phyloP scores from a whole-genome alignment of 129 eudicot genomes.

The Deinandra increscens region DNA sequence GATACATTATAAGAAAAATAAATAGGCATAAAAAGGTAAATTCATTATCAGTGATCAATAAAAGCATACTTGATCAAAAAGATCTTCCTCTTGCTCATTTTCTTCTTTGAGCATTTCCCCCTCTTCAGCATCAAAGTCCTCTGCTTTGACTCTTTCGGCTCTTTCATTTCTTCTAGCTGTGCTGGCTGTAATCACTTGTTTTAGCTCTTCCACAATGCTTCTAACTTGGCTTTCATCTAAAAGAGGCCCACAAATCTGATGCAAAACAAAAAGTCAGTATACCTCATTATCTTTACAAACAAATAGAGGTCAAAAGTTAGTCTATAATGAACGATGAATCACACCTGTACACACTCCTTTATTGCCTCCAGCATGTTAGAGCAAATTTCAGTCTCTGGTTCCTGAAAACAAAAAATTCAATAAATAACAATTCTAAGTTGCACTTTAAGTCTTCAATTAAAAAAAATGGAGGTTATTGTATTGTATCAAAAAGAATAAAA shows the following conservation, averaged over 20 bases:
- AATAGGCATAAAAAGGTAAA: neutral
- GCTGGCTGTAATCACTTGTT: slow-evolving; percentile 83
- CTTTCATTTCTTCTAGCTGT: slow-evolving; percentile 76
- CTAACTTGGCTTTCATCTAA: slow-evolving; percentile 82
- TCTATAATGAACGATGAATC: neutral
- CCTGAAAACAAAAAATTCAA: slow-evolving; percentile 53
- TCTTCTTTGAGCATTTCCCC: slow-evolving; percentile 89
- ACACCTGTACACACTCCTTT: slow-evolving; percentile 85
- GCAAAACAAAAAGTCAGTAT: slow-evolving; percentile 1
- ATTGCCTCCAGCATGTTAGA: slow-evolving; percentile 83
- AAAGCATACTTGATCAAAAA: slow-evolving; percentile 72
- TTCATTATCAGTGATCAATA: slow-evolving; percentile 1
- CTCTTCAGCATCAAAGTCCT: slow-evolving; percentile 98
- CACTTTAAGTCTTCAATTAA: too few relatives aligned
- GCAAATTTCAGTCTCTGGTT: slow-evolving; percentile 95
- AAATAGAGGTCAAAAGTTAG: neutral
- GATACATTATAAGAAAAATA: neutral
- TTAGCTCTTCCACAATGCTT: slow-evolving; percentile 87
- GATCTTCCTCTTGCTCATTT: slow-evolving; percentile 95
- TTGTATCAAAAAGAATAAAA: neutral
- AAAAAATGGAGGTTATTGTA: neutral
- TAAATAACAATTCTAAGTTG: slow-evolving; percentile 11
- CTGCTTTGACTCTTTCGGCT: slow-evolving; percentile 89
- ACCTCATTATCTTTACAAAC: neutral
- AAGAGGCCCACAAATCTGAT: slow-evolving; percentile 76